These are phyloP conservation scores for Crucibulum laeve DNA, from an alignment of 768 basidiomycete genomes.

Conservation along the genomic window DNA sequence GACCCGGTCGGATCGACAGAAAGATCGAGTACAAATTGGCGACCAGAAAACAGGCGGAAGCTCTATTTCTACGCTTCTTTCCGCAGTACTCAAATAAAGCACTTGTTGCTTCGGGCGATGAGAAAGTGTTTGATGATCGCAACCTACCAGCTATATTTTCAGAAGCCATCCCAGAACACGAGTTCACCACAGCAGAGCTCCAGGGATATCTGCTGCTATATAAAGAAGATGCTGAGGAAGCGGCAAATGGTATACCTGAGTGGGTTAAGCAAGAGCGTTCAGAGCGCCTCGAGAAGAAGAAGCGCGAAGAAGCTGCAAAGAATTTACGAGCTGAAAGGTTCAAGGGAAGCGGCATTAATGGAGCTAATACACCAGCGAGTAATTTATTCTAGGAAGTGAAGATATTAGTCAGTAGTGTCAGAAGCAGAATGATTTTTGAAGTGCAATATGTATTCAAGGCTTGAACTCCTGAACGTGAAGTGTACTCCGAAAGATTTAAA, in stretches of 20 bases:
- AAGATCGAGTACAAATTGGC: conserved; percentile 49
- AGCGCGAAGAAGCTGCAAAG: conserved; percentile 30
- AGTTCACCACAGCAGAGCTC: conserved; percentile 56
- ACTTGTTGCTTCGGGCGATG: not conserved
- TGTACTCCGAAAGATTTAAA: too few species aligned
- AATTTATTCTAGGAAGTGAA: too few species aligned
- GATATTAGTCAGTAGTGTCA: too few species aligned
- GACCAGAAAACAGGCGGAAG: conserved; percentile 38
- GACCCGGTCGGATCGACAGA: conserved; percentile 54
- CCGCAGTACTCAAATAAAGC: conserved; percentile 24
- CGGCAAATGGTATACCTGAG: conserved; percentile 22
- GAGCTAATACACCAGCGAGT: too few species aligned
- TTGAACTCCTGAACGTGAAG: too few species aligned
- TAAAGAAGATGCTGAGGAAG: conserved; percentile 33
- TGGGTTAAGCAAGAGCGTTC: conserved; percentile 39
- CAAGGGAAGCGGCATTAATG: too few species aligned
- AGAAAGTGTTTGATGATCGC: conserved; percentile 10
- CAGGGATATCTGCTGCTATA: conserved; percentile 52
- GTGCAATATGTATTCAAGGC: too few species aligned
- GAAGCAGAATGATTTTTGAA: too few species aligned
- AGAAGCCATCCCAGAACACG: conserved; percentile 34
- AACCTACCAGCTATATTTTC: conserved; percentile 38
- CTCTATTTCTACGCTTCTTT: conserved; percentile 50
- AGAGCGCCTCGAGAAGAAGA: conserved; percentile 26
- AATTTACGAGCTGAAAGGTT: too few species aligned